A percentile compares a stretch with the other conserved stretches of the same genome.
phyloP scores from a whole-genome alignment of 192 early-diverging fungal species.

The Radiomyces spectabilis region DNA sequence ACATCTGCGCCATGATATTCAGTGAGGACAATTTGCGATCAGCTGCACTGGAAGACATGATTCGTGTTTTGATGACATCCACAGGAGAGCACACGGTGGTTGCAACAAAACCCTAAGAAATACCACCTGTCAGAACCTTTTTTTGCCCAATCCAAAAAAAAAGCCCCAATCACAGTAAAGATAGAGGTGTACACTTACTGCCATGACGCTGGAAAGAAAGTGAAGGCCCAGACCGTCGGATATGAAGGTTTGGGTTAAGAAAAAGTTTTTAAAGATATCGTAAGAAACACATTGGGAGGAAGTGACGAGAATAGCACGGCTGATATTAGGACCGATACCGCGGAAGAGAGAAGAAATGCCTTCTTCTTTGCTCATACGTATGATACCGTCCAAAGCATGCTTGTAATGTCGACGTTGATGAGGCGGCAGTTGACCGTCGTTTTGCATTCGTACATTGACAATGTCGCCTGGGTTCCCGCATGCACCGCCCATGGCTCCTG shows the following conservation, averaged over 20 bases:
- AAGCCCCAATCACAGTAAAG: neutral
- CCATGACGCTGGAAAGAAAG: constrained; percentile 60
- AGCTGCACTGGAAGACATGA: constrained; percentile 56
- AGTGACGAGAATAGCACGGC: constrained; percentile 82
- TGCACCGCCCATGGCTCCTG: constrained; percentile 53
- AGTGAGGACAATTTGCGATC: constrained; percentile 13
- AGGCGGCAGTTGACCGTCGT: constrained; percentile 59
- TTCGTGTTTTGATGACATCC: constrained; percentile 77
- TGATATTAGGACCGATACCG: constrained; percentile 83
- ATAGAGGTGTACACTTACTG: constrained; percentile 33
- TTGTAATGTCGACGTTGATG: constrained; percentile 64
- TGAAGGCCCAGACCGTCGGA: constrained; percentile 58
- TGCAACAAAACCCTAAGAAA: constrained; percentile 52
- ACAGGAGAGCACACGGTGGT: constrained; percentile 70
- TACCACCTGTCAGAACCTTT: too few relatives aligned
- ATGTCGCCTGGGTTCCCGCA: constrained; percentile 74
- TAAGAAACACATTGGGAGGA: constrained; percentile 65
- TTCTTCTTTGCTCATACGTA: constrained; percentile 75
- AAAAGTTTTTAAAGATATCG: constrained; percentile 63
- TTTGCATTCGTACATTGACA: constrained; percentile 73
- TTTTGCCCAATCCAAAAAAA: too few relatives aligned
- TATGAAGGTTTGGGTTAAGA: constrained; percentile 50
- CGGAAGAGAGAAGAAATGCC: constrained; percentile 73
- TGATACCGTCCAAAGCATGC: constrained; percentile 63
- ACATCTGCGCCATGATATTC: constrained; percentile 41